These are phyloP conservation scores for Penicillium turbatum DNA, from an alignment of 495 filamentous ascomycete species.

Conservation along the genomic window DNA sequence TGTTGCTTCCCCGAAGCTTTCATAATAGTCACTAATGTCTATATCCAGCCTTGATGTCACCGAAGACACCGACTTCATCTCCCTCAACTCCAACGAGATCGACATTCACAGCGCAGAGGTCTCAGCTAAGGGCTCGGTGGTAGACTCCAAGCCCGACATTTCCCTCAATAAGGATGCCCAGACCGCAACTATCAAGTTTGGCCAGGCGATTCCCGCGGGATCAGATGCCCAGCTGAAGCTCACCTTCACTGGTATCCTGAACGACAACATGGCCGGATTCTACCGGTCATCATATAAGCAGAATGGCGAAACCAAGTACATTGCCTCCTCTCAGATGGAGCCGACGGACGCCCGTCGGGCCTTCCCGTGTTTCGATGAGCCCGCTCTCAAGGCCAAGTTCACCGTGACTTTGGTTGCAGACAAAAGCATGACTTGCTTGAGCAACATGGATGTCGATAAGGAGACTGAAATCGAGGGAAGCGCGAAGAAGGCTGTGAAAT, in stretches of 20 bases:
- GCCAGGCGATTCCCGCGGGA: conserved; percentile 52
- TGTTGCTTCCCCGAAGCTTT: conserved; percentile 5
- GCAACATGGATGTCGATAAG: conserved; percentile 63
- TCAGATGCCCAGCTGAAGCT: conserved; percentile 57
- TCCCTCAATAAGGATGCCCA: conserved; percentile 55
- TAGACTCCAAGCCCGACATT: conserved; percentile 51
- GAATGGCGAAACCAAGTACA: conserved; percentile 53
- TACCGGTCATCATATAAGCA: conserved; percentile 63
- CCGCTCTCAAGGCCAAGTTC: conserved; percentile 64
- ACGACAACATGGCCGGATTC: conserved; percentile 67
- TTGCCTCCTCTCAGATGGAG: conserved; percentile 66
- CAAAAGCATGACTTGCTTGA: conserved; percentile 58
- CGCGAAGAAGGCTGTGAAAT: conserved; percentile 61
- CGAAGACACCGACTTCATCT: conserved; percentile 80
- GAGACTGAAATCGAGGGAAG: conserved; percentile 53
- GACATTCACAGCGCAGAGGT: conserved; percentile 75
- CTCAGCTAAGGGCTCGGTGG: conserved; percentile 38
- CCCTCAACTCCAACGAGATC: conserved; percentile 83
- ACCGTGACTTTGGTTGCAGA: conserved; percentile 61
- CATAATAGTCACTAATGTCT: conserved; percentile 6
- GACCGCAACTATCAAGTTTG: conserved; percentile 57
- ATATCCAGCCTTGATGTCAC: conserved; percentile 63
- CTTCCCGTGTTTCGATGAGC: conserved; percentile 70
- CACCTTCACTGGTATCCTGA: conserved; percentile 58
- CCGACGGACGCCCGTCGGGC: conserved; percentile 61